A percentile compares a stretch with the other conserved stretches of the same genome.
Conservation (phyloP, 2,329 filamentous ascomycete genomes). For the Chrysosporium keratinophilum region DNA sequence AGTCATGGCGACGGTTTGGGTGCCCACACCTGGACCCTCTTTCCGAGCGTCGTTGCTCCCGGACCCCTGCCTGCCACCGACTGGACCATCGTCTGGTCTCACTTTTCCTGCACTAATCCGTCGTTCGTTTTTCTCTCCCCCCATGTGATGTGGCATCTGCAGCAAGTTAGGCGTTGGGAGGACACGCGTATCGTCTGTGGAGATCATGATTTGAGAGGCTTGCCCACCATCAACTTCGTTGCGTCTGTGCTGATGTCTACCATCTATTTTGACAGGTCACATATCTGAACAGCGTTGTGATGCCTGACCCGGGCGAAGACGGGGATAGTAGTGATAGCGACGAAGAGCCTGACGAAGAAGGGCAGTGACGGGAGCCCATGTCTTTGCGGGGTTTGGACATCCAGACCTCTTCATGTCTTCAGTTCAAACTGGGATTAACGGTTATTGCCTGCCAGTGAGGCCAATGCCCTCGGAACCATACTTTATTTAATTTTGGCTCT, state of each 20-base stretch:
- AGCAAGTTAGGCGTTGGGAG: neutral
- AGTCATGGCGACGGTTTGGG: constrained; percentile 5
- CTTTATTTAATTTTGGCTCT: neutral
- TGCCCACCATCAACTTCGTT: neutral
- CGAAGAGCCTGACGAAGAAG: neutral
- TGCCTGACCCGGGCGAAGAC: constrained; percentile 53
- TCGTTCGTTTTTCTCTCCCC: neutral
- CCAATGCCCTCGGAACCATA: neutral
- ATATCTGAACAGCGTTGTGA: constrained; percentile 61
- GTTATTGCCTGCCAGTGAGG: neutral
- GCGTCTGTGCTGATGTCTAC: neutral
- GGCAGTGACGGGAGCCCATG: neutral
- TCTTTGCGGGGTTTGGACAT: neutral
- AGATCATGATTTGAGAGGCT: neutral
- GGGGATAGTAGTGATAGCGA: constrained; percentile 27
- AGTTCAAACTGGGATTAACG: neutral
- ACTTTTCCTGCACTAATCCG: constrained; percentile 4
- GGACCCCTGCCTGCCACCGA: constrained; percentile 6
- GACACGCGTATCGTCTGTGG: constrained; percentile 3
- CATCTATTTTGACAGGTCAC: constrained; percentile 47
- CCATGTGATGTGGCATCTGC: constrained; percentile 10
- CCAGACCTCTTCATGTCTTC: neutral
- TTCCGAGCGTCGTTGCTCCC: constrained; percentile 2
- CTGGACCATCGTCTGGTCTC: constrained; percentile 8
- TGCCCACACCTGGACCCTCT: constrained; percentile 6